These are phyloP conservation scores for Leccinum insigne DNA, from an alignment of 1,284 basidiomycete species.

Conservation along the genomic window DNA sequence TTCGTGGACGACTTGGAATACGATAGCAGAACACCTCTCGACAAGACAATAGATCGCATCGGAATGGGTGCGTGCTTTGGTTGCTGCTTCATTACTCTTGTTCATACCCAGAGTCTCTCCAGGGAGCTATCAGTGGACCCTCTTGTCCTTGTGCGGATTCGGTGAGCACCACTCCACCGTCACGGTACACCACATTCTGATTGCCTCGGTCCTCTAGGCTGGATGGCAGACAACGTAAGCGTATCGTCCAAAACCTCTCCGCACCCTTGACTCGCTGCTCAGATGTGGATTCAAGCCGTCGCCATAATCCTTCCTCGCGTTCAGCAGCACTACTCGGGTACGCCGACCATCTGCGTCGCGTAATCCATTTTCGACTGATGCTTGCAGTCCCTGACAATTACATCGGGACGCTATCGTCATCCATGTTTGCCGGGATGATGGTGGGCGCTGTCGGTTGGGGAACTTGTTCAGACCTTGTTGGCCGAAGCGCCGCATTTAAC, in stretches of 20 bases:
- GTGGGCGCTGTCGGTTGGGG: constrained; percentile 93
- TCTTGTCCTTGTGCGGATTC: constrained; percentile 83
- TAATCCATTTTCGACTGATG: constrained; percentile 16
- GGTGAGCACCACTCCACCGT: constrained; percentile 49
- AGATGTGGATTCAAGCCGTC: constrained; percentile 90
- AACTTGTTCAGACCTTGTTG: constrained; percentile 81
- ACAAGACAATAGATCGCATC: constrained; percentile 86
- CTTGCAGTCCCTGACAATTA: constrained; percentile 65
- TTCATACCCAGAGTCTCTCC: constrained; percentile 3
- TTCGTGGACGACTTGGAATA: constrained; percentile 34
- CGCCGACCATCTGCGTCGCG: constrained; percentile 25
- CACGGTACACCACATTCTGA: not conserved
- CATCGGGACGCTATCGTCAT: constrained; percentile 76
- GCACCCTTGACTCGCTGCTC: constrained; percentile 35
- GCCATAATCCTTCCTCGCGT: constrained; percentile 94
- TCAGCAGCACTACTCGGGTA: constrained; percentile 81
- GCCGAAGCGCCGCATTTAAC: constrained; percentile 90
- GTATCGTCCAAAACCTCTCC: constrained; percentile 6
- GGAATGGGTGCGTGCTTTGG: constrained; percentile 71
- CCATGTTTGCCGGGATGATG: constrained; percentile 96
- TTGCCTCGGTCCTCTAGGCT: constrained; percentile 46
- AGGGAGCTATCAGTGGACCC: constrained; percentile 80
- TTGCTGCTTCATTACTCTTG: not conserved
- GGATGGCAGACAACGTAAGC: constrained; percentile 85
- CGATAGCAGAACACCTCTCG: constrained; percentile 70